phyloP scores from a whole-genome alignment of 768 basidiomycete species.

The Lactarius sanguifluus region DNA sequence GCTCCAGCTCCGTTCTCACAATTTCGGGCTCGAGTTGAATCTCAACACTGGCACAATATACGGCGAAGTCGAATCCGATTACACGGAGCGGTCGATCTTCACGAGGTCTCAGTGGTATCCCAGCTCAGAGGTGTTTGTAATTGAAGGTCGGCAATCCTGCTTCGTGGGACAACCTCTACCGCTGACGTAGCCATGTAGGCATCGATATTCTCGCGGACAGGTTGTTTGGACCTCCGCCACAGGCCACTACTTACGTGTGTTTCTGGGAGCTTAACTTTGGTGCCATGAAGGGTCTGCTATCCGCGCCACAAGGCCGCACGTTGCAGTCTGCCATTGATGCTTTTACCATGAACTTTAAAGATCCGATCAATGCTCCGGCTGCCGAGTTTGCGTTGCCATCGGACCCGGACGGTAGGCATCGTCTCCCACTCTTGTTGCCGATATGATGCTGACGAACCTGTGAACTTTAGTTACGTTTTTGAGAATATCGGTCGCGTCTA shows the following conservation, averaged over 20 bases:
- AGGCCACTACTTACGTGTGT: slow-evolving; percentile 83
- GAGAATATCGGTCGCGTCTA: slow-evolving; percentile 55
- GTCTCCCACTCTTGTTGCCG: background rate
- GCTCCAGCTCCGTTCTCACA: slow-evolving; percentile 75
- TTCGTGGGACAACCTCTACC: background rate
- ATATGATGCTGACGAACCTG: background rate
- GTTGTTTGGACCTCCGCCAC: slow-evolving; percentile 86
- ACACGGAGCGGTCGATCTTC: slow-evolving; percentile 44
- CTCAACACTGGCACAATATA: slow-evolving; percentile 60
- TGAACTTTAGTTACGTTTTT: slow-evolving; percentile 72
- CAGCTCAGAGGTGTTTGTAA: slow-evolving; percentile 42
- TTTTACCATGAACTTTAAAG: slow-evolving; percentile 70
- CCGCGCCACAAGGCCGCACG: slow-evolving; percentile 52
- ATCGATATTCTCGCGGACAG: slow-evolving; percentile 80
- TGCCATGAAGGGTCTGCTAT: slow-evolving; percentile 52
- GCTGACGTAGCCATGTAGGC: slow-evolving; percentile 42
- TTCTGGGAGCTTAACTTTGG: slow-evolving; percentile 90
- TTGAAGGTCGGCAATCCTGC: slow-evolving; percentile 44
- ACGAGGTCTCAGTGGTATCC: slow-evolving; percentile 27
- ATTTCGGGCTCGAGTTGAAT: slow-evolving; percentile 54
- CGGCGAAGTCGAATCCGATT: slow-evolving; percentile 50
- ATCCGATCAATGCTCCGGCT: slow-evolving; percentile 80
- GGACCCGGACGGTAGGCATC: slow-evolving; percentile 74
- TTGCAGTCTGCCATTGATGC: slow-evolving; percentile 54
- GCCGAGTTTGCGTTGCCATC: slow-evolving; percentile 55